Conservation (phyloP, 73 alveolate genomes). For the Paramecium biaurelia region DNA sequence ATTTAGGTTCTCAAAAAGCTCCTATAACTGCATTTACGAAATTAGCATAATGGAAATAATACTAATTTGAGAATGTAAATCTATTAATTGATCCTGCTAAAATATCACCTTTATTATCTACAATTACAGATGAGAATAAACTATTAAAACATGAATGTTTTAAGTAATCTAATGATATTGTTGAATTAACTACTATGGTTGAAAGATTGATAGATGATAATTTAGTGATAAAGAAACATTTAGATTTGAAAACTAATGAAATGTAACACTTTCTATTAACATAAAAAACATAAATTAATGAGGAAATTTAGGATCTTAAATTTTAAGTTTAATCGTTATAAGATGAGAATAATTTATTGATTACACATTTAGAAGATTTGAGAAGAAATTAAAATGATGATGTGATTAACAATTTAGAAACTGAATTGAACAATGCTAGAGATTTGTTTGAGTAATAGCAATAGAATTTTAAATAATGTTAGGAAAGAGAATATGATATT, state of each 20-base stretch:
- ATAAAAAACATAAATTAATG: background rate
- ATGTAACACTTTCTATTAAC: background rate
- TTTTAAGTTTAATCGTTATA: background rate
- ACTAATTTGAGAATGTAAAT: background rate
- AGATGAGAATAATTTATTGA: conserved; percentile 24
- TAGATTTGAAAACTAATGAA: background rate
- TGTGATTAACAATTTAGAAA: background rate
- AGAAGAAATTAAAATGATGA: conserved; percentile 25
- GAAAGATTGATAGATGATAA: conserved; percentile 35
- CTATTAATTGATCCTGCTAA: conserved; percentile 10
- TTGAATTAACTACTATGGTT: background rate
- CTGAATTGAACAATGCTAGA: background rate
- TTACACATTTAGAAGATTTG: conserved; percentile 7
- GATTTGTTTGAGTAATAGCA: background rate
- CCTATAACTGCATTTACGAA: background rate
- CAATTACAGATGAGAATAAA: background rate
- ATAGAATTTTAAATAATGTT: background rate
- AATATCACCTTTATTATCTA: background rate
- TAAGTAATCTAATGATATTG: background rate
- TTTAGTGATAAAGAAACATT: background rate
- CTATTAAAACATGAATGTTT: background rate
- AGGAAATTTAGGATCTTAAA: background rate
- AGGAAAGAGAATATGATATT: background rate
- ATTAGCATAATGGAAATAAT: background rate
- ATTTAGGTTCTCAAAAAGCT: background rate